phyloP scores from a whole-genome alignment of 306 rosid species.

The Cucumis cinereus region DNA sequence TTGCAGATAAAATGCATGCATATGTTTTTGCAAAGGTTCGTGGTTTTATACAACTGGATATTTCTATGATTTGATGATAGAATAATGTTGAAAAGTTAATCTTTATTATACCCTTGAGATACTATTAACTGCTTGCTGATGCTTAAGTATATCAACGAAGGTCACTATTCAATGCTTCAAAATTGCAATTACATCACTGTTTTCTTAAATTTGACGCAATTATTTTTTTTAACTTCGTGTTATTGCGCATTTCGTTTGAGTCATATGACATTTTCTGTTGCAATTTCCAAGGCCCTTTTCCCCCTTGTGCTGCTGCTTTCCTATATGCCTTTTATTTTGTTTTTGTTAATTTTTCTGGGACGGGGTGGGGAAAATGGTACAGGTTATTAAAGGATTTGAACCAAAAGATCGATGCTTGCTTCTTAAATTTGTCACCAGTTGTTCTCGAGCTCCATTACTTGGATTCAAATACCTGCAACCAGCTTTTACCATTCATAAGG shows the following conservation, averaged over 20 bases:
- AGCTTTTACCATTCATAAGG: conserved; percentile 88
- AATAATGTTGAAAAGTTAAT: not conserved
- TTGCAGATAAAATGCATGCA: not conserved
- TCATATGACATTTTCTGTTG: not conserved
- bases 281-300: not conserved
- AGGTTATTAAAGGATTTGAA: conserved; percentile 69
- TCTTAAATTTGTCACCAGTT: conserved; percentile 92
- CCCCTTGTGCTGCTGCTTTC: not conserved
- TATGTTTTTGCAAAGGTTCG: not conserved
- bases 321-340: not conserved
- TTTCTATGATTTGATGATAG: not conserved
- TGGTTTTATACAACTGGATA: not conserved
- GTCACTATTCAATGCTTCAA: not conserved
- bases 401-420: conserved; percentile 86
- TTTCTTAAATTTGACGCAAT: not conserved
- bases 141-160: not conserved
- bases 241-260: not conserved
- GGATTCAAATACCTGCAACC: conserved; percentile 95
- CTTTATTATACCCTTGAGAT: not conserved
- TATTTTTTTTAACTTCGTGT: not conserved
- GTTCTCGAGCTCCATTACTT: conserved; percentile 97
- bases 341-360: not conserved
- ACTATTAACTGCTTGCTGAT: not conserved
- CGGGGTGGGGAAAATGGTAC: not conserved
- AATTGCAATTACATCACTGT: not conserved